Percentiles rank a stretch among this genome's conserved stretches.
Conservation (phyloP, 768 basidiomycete species). For the Crucibulum laeve region DNA sequence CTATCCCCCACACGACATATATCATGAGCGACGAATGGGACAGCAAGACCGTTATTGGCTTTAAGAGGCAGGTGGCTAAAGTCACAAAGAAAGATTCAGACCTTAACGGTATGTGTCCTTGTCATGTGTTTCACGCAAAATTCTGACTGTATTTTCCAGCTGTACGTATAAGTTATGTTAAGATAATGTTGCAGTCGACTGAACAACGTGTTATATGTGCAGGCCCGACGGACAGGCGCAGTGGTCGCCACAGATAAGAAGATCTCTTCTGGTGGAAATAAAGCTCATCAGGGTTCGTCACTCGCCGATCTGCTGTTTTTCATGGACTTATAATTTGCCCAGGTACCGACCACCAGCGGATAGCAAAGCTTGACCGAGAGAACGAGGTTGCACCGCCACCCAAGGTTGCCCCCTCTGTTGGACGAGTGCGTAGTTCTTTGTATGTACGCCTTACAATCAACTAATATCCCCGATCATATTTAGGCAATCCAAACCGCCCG, state of each 20-base stretch:
- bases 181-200: background rate
- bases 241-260: conserved; percentile 86
- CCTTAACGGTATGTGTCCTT: conserved; percentile 37
- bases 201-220: background rate
- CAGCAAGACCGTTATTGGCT: conserved; percentile 66
- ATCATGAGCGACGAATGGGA: conserved; percentile 71
- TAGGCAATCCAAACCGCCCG: conserved; percentile 83
- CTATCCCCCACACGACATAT: background rate
- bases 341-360: conserved; percentile 92
- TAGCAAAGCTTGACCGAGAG: conserved; percentile 91
- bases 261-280: conserved; percentile 63
- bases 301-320: background rate
- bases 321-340: conserved; percentile 1
- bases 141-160: conserved; percentile 33
- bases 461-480: conserved; percentile 5
- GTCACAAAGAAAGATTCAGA: conserved; percentile 59
- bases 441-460: conserved; percentile 4
- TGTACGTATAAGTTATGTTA: conserved; percentile 35
- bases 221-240: conserved; percentile 76
- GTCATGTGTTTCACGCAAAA: background rate
- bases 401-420: conserved; percentile 70
- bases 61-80: conserved; percentile 56
- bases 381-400: conserved; percentile 93
- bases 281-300: conserved; percentile 63
- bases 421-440: conserved; percentile 47